phyloP scores from a whole-genome alignment of 78 protist species.

The Dictyostelium citrinum region DNA sequence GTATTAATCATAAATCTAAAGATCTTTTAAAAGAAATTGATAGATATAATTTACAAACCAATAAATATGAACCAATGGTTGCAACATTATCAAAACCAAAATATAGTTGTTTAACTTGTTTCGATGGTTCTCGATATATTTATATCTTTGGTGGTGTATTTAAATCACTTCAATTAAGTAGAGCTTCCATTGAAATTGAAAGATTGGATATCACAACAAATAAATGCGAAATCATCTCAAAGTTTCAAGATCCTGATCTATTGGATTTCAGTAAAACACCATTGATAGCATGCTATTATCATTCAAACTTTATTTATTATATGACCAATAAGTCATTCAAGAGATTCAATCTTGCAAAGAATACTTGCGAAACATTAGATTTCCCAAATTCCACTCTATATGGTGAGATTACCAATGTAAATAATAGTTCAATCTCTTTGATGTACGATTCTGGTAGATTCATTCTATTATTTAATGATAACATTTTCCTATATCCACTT shows the following conservation, averaged over 20 bases:
- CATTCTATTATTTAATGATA: not conserved
- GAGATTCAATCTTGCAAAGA: not conserved
- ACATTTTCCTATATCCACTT: not conserved
- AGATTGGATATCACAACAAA: not conserved
- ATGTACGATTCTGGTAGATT: not conserved
- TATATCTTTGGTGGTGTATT: constrained; percentile 41
- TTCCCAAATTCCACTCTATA: not conserved
- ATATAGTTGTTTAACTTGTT: constrained; percentile 4
- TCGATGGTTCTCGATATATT: constrained; percentile 28
- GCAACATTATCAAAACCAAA: not conserved
- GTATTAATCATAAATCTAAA: not conserved
- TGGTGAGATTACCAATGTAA: too few relatives aligned
- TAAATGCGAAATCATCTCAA: constrained; percentile 6
- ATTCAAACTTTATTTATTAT: not conserved
- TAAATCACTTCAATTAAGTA: not conserved
- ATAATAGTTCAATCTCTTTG: not conserved
- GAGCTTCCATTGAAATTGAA: constrained; percentile 34
- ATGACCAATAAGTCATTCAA: not conserved
- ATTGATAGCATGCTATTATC: not conserved
- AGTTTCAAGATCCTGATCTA: not conserved
- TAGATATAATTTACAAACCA: not conserved
- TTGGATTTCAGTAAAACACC: not conserved
- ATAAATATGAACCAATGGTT: not conserved
- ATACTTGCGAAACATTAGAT: not conserved
- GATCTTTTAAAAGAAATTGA: constrained; percentile 11